Percentiles rank a stretch among this genome's conserved stretches.
Conservation (phyloP, 192 early-diverging fungal genomes). For the Linnemannia schmuckeri region DNA sequence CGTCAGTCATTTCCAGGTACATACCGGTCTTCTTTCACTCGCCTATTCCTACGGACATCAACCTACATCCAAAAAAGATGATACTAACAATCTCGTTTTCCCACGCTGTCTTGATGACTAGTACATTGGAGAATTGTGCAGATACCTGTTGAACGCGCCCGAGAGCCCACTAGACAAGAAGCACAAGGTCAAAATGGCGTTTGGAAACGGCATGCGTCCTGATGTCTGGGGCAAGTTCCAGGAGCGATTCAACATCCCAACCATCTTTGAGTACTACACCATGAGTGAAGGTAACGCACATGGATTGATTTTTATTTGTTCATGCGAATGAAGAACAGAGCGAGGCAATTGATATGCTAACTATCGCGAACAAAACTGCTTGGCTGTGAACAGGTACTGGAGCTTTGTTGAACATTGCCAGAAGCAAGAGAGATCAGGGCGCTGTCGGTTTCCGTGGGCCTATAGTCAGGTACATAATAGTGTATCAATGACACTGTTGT, state of each 20-base stretch:
- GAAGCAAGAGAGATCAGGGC: conserved; percentile 64
- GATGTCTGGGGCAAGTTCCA: conserved; percentile 77
- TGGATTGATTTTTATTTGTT: not conserved
- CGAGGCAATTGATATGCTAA: not conserved
- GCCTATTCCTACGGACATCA: too few species aligned
- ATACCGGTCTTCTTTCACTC: not conserved
- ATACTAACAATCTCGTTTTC: not conserved
- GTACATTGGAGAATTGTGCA: conserved; percentile 79
- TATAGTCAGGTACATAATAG: conserved; percentile 25
- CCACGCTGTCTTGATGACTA: conserved; percentile 18
- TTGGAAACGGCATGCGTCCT: conserved; percentile 79
- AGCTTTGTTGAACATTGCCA: conserved; percentile 60
- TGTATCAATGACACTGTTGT: not conserved
- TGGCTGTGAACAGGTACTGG: conserved; percentile 23
- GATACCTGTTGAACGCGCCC: conserved; percentile 71
- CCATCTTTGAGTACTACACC: conserved; percentile 77
- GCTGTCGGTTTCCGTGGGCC: conserved; percentile 73
- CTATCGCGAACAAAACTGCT: not conserved
- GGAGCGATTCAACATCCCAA: conserved; percentile 69
- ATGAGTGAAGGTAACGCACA: conserved; percentile 70
- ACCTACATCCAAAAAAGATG: not conserved
- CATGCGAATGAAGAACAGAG: not conserved
- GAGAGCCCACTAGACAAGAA: conserved; percentile 61
- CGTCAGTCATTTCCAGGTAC: conserved; percentile 61
- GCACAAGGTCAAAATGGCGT: conserved; percentile 67